Evolutionary conservation across 1,284 basidiomycete species (phyloP), one percentile per base, ranked within the genome.

Genomic region (Cutaneotrichosporon sp.): DNA sequence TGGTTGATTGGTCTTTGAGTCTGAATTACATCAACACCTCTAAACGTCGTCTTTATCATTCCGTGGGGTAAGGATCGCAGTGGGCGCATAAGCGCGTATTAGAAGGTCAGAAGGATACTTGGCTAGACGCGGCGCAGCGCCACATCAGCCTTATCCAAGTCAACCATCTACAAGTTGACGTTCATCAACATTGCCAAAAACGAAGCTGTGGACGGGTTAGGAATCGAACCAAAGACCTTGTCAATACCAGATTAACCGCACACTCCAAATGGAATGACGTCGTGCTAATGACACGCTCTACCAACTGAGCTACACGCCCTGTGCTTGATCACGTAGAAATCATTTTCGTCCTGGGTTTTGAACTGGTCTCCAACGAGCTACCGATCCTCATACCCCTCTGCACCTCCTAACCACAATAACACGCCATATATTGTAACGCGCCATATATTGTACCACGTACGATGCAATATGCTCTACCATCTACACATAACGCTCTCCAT

Each of bases 201-300:
- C 14, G 18, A 46, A 46, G 42, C 40, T 46, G 42, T 46, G 42
- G 42, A 46, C 42, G 42, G n/a, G 42, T 46, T 46, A 46, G 42
- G 42, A 46, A 46, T 46, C 42, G 42, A 46, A 46, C 42, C 42
- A 46, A 46, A 46, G 42, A 46, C 42, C 42, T 46, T 46, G 42
- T 46, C 42, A 46, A 46, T 4, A 46, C 16, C 42, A 46, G 14
- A 42, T 40, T 11, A 40, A 40, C 18, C 16, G 18, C 18, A 42
- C 40, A 42, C 5, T 46, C 42, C 42, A n/a, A 11, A 1, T 46
- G 42, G 18, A 46, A n/a, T n/a, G 42, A n/a, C 42, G 18, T n/a
- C 42, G n/a, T 46, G 42, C 42, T 46, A 46, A 46, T 46, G 42
- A 46, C 42, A 46, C 42, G 42, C 42, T 46, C 42, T 46, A 46